Base-by-base conservation (phyloP, 2,329 filamentous ascomycete species). In the Fusarium sublunatum region DNA sequence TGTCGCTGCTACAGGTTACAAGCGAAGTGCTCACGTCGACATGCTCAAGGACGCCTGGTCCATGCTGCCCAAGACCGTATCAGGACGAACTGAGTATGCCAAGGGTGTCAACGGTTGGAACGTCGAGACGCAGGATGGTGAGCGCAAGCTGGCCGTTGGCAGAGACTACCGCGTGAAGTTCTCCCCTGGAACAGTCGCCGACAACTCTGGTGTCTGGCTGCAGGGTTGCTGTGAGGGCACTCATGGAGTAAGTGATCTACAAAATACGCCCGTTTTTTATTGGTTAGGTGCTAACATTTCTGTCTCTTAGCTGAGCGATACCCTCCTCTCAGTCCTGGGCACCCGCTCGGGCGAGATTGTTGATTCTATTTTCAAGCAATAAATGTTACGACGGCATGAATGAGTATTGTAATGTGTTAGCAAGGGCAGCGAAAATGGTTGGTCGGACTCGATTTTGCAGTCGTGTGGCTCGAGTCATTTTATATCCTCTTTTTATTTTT, bases 221-320 rank as follows among this genome's bases (percentile, higher is more conserved):
- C 95, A 98, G 76, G 94, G 94, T 29, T 97, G 93, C 79, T 96
- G 93, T 74, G 93, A 98, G 81, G 87, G 84, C 61, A 96, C 93
- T 31, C 94, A 98, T 76, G 94, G 94, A 58, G 90, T 94, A 85
- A 87, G 90, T 88, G 54, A 46, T 45, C 25, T 22, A 24, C 15
- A 46, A 31, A 29, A 19, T 52, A 19, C 7, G n/a, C 24, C 34
- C 40, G n/a, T 32, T 48, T n/a, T 8, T 42, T 38, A 50, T 59
- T 28, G 13, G 6, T 13, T 42, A 13, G 36, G 22, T 57, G 47
- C 71, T 74, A 58, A 70, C 65, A 44, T 54, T 6, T 34, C 13
- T 43, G 45, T 31, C 7, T 48, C 19, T 53, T 70, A 91, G 87
- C 78, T 96, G 77, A 92, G 91, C 74, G 91, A 96, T 76, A 92